These are phyloP conservation scores for Quercus gilva DNA, from an alignment of 306 rosid genomes.

Conservation along the genomic window DNA sequence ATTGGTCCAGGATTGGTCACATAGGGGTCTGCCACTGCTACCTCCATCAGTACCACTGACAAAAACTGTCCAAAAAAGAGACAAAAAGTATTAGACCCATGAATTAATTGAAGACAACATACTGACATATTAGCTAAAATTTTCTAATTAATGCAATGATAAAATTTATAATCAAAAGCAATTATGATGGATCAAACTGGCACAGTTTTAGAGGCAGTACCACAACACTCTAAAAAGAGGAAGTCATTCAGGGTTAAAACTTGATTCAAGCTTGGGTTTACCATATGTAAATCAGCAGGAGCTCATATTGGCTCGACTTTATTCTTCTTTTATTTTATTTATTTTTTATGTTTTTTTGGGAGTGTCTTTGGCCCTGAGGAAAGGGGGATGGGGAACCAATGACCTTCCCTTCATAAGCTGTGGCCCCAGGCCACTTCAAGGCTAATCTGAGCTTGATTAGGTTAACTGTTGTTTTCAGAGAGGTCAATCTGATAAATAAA, in stretches of 20 bases:
- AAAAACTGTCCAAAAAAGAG: conserved; percentile 14
- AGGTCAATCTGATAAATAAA: neutral
- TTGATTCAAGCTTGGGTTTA: neutral
- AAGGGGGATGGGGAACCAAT: neutral
- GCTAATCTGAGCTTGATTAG: neutral
- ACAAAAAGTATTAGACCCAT: conserved; percentile 14
- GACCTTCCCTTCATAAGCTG: neutral
- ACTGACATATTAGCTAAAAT: neutral
- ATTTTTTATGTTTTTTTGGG: neutral
- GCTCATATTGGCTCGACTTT: neutral
- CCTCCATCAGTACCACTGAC: conserved; percentile 57
- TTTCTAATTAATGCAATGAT: neutral
- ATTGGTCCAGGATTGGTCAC: conserved; percentile 93
- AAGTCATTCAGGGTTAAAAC: neutral
- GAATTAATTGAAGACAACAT: conserved; percentile 13
- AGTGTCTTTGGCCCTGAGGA: neutral
- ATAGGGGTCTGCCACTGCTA: conserved; percentile 60
- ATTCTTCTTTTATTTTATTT: neutral
- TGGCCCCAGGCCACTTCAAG: neutral
- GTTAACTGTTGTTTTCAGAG: neutral
- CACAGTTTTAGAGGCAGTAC: neutral
- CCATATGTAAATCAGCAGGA: neutral
- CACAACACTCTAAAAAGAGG: neutral
- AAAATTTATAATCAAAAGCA: neutral
- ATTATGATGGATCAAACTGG: neutral